Evolutionary conservation across 441 rosid genomes (phyloP).

Genomic region (Gossypium trilobum): DNA sequence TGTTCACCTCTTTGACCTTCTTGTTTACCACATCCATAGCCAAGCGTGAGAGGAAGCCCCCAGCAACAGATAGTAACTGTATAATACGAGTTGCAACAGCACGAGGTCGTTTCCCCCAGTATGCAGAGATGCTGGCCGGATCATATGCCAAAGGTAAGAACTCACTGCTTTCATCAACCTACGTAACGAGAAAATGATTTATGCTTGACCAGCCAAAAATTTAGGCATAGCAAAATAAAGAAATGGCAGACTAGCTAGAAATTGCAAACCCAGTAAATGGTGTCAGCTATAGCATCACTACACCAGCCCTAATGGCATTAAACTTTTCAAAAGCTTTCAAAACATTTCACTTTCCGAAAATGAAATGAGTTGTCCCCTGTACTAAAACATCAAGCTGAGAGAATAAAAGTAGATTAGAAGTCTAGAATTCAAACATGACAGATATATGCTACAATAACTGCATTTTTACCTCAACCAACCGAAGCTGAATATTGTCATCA

Average conservation of each 20-base stretch:
- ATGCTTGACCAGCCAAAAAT: background rate
- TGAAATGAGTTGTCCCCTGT: background rate
- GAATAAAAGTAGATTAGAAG: background rate
- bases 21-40: constrained; percentile 65
- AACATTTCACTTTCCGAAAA: background rate
- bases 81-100: constrained; percentile 74
- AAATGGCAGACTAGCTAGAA: background rate
- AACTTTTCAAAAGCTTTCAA: background rate
- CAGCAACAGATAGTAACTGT: constrained; percentile 83
- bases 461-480: constrained; percentile 72
- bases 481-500: constrained; percentile 57
- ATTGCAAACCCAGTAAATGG: background rate
- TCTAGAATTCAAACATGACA: background rate
- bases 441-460: background rate
- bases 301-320: background rate
- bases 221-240: background rate
- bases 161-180: constrained; percentile 90
- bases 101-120: constrained; percentile 91
- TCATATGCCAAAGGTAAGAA: constrained; percentile 87
- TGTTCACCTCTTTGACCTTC: constrained; percentile 80
- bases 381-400: background rate
- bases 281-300: background rate
- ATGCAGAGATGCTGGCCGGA: constrained; percentile 74
- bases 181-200: constrained; percentile 12
- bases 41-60: constrained; percentile 81